Conservation (phyloP, 805 yeast genomes). For the Tetrapisispora iriomotensis region DNA sequence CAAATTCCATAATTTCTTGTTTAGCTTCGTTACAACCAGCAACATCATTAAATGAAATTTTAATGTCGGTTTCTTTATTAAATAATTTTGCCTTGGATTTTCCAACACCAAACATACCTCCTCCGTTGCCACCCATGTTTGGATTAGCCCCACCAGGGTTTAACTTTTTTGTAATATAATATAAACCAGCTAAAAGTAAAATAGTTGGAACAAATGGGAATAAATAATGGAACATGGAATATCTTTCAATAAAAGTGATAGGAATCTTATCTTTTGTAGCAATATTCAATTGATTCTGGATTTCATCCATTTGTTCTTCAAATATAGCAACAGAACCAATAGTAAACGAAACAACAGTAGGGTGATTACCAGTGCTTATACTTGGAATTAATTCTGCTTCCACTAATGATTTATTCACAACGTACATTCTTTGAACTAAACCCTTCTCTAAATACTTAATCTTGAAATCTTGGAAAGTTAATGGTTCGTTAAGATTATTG, state of each 20-base stretch:
- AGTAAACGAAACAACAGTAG: slow-evolving; percentile 56
- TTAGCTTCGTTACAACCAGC: slow-evolving; percentile 98
- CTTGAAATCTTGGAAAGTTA: slow-evolving; percentile 77
- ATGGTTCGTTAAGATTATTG: slow-evolving; percentile 18
- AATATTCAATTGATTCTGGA: slow-evolving; percentile 61
- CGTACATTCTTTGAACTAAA: slow-evolving; percentile 61
- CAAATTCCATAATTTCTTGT: slow-evolving; percentile 97
- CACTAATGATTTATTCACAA: slow-evolving; percentile 63
- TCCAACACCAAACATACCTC: slow-evolving; percentile 83
- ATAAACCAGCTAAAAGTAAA: slow-evolving; percentile 67
- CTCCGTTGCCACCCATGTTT: slow-evolving; percentile 47
- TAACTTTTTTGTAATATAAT: slow-evolving; percentile 33
- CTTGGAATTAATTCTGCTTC: slow-evolving; percentile 51
- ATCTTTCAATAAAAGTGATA: slow-evolving; percentile 60
- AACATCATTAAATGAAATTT: slow-evolving; percentile 83
- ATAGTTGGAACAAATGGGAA: slow-evolving; percentile 74
- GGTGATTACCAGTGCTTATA: slow-evolving; percentile 16
- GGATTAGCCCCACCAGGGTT: background rate
- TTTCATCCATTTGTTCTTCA: slow-evolving; percentile 68
- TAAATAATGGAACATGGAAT: slow-evolving; percentile 51
- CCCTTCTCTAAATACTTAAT: slow-evolving; percentile 70
- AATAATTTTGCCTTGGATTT: slow-evolving; percentile 85
- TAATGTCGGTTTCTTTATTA: slow-evolving; percentile 85
- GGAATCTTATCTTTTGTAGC: slow-evolving; percentile 68
- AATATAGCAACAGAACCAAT: slow-evolving; percentile 81